These are phyloP conservation scores for Lophiostoma macrostomum DNA, from an alignment of 495 filamentous ascomycete genomes.

Conservation along the genomic window DNA sequence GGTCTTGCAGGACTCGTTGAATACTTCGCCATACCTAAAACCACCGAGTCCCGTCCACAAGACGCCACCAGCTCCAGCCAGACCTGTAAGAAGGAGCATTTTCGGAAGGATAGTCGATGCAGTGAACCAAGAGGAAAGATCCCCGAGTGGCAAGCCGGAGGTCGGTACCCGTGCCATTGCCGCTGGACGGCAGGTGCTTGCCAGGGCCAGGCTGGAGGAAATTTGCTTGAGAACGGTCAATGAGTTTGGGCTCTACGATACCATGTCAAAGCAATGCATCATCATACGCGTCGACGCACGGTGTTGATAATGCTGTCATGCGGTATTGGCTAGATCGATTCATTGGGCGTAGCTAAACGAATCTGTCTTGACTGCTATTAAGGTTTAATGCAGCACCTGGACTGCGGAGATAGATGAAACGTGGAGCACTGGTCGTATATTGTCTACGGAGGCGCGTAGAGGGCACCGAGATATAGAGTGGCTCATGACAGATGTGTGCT, in stretches of 20 bases:
- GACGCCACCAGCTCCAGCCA: neutral
- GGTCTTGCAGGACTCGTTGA: conserved; percentile 11
- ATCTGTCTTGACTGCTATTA: too few relatives aligned
- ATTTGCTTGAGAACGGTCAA: conserved; percentile 29
- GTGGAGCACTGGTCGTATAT: too few relatives aligned
- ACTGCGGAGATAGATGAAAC: too few relatives aligned
- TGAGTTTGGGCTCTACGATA: conserved; percentile 34
- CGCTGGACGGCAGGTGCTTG: conserved; percentile 1
- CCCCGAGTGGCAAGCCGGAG: conserved; percentile 1
- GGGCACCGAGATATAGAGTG: too few relatives aligned
- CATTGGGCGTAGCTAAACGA: too few relatives aligned
- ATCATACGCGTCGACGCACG: conserved; percentile 25
- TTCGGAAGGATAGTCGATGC: conserved; percentile 10
- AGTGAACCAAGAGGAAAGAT: neutral
- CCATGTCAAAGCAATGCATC: conserved; percentile 27
- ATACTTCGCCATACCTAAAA: conserved; percentile 2
- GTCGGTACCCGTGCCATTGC: neutral
- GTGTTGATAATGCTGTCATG: too few relatives aligned
- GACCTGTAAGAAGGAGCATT: conserved; percentile 7
- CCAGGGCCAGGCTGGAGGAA: conserved; percentile 24
- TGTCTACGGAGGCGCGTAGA: too few relatives aligned
- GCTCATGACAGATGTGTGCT: too few relatives aligned
- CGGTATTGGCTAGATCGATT: too few relatives aligned
- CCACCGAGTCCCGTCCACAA: neutral
- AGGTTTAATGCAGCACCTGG: too few relatives aligned